phyloP scores from a whole-genome alignment of 441 rosid genomes.

The Gossypium schwendimanii region DNA sequence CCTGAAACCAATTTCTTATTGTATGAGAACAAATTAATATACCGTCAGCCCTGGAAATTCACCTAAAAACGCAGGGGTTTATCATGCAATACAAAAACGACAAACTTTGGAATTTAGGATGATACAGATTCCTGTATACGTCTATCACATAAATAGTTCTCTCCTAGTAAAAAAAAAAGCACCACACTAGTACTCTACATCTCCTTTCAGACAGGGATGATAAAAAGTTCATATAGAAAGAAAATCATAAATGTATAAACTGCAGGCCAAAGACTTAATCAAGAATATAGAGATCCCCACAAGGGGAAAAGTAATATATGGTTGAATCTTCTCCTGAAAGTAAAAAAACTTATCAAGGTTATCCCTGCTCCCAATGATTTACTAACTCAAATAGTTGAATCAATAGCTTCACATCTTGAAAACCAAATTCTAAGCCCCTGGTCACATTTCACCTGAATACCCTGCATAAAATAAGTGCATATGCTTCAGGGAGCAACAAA shows the following conservation, averaged over 20 bases:
- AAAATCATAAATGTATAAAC: neutral
- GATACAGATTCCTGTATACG: neutral
- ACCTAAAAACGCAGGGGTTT: neutral
- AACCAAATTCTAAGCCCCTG: slow-evolving; percentile 2
- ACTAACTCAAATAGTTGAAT: slow-evolving; percentile 10
- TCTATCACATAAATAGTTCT: neutral
- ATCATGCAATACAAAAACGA: neutral
- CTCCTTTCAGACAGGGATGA: neutral
- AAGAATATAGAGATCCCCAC: neutral
- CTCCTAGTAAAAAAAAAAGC: neutral
- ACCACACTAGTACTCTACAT: neutral
- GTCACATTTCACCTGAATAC: slow-evolving; percentile 1
- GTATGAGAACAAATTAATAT: neutral
- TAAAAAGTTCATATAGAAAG: neutral
- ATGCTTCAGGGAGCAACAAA: neutral
- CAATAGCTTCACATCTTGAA: slow-evolving; percentile 8
- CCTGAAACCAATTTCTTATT: neutral
- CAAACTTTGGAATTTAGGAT: neutral
- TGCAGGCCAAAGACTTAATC: neutral
- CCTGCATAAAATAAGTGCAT: slow-evolving; percentile 16
- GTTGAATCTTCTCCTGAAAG: neutral
- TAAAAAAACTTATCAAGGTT: slow-evolving; percentile 15
- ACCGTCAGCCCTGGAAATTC: neutral
- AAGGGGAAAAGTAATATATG: neutral
- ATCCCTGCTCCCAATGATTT: slow-evolving; percentile 18